Evolutionary conservation across 805 yeast genomes (phyloP).

Genomic region (Cyberlindnera veronae): DNA sequence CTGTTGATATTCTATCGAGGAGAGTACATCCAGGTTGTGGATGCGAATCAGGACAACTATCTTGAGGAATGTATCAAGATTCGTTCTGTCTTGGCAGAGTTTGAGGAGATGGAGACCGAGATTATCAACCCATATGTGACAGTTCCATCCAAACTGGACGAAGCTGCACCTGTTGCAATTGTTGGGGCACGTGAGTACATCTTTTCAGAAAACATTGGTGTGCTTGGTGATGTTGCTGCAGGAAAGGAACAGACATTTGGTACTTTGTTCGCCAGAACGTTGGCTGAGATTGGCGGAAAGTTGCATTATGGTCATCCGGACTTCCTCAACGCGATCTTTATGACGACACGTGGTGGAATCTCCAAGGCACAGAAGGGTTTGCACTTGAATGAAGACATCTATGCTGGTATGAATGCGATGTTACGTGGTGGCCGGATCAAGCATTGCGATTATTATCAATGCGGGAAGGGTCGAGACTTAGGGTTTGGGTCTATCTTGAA

Average conservation of each 20-base stretch:
- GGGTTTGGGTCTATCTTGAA: slow-evolving; percentile 91
- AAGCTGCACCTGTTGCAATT: slow-evolving; percentile 71
- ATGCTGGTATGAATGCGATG: slow-evolving; percentile 90
- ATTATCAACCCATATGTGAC: too few species aligned
- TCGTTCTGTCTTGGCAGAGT: slow-evolving; percentile 82
- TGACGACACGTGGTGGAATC: slow-evolving; percentile 94
- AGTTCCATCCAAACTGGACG: too few species aligned
- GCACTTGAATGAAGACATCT: slow-evolving; percentile 91
- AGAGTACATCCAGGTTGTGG: slow-evolving; percentile 90
- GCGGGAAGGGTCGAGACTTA: slow-evolving; percentile 95
- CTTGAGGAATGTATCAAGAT: slow-evolving; percentile 91
- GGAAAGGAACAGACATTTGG: slow-evolving; percentile 98
- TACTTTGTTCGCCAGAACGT: slow-evolving; percentile 86
- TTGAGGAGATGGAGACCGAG: too few species aligned
- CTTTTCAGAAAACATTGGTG: slow-evolving; percentile 84
- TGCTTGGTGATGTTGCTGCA: slow-evolving; percentile 94
- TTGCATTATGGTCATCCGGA: slow-evolving; percentile 97
- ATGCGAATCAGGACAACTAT: slow-evolving; percentile 95
- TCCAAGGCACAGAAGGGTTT: slow-evolving; percentile 93
- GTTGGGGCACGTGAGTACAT: slow-evolving; percentile 94
- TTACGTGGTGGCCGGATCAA: slow-evolving; percentile 90
- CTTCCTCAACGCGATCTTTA: slow-evolving; percentile 82
- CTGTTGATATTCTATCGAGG: slow-evolving; percentile 86
- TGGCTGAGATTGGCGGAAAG: slow-evolving; percentile 93
- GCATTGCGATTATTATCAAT: slow-evolving; percentile 93